Evolutionary conservation across 345 rosid species (phyloP).

Genomic region (Eucalyptus polybractea): DNA sequence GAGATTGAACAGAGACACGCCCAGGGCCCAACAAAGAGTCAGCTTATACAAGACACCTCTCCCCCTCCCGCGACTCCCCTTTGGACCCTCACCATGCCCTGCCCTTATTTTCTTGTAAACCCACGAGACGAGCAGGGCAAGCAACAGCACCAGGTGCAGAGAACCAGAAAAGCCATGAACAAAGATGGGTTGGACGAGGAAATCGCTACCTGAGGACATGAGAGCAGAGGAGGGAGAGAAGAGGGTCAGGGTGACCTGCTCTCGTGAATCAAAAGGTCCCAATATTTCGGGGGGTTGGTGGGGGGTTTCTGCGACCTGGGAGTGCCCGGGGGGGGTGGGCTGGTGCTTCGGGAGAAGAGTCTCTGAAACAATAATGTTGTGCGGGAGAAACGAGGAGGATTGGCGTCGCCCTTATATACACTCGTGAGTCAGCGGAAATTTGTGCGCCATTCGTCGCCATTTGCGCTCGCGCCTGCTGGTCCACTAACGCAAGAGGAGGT

Average conservation of each 20-base stretch:
- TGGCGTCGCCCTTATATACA: too few relatives aligned
- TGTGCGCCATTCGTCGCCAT: too few relatives aligned
- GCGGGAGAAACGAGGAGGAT: too few relatives aligned
- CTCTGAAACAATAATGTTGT: too few relatives aligned
- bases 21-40: constrained; percentile 10
- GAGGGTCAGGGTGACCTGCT: neutral
- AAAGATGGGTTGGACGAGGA: constrained; percentile 13
- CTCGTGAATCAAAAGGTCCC: neutral
- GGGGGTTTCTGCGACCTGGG: neutral
- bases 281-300: neutral
- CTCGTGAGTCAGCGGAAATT: too few relatives aligned
- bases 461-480: too few relatives aligned
- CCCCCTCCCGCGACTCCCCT: neutral
- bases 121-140: constrained; percentile 2
- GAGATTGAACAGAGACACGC: constrained; percentile 23
- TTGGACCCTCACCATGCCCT: neutral
- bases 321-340: neutral
- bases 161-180: constrained; percentile 16
- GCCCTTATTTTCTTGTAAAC: neutral
- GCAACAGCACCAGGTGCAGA: constrained; percentile 7
- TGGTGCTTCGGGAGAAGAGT: too few relatives aligned
- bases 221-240: neutral
- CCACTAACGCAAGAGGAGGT: too few relatives aligned
- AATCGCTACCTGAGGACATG: constrained; percentile 2
- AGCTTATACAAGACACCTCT: neutral